Evolutionary conservation across 1,284 basidiomycete species (phyloP), one percentile per base, ranked within the genome.

Genomic region (Omphalotus olearius): DNA sequence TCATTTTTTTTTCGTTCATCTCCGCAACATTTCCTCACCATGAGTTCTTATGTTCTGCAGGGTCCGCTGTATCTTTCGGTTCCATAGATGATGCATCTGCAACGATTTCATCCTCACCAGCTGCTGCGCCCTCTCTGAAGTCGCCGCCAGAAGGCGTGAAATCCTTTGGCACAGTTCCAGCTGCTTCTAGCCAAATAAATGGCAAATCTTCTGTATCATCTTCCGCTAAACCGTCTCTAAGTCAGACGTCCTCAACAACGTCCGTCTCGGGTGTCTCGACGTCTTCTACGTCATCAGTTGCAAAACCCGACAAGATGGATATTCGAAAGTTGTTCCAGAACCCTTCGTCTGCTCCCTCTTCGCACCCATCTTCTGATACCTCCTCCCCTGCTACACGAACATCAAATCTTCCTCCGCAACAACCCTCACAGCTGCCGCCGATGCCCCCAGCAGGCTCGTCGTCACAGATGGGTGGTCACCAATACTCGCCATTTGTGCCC

Each of bases 21-120:
- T 33, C 30, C 30, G 36, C 18, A 47, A 40, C 54, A 50, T 38
- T 53, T 20, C 25, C 47, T 41, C 43, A 38, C 51, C 49, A 39
- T 45, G 49, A 23, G 41, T 53, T 51, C 45, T 38, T 44, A 39
- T 3, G 46, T 47, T 44, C 20, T 18, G 30, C 55, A 88, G 83
- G 77, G 60, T 79, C 82, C 53, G 69, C 78, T 54, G 82, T 87
- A 59, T 89, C 79, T 57, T 93, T 93, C 72, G 91, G 91, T 61
- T 92, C 91, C 41, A 89, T 93, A 75, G 81, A 86, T 67, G 81
- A 88, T 67, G 74, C 71, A 57, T 71, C 79, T 55, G 79, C 82
- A 49, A 76, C 83, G 56, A 81, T 85, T 59, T 84, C 85, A 36
- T 82, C 85, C 46, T 85, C 85, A 30, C 82, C 88, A 38, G 82